Evolutionary conservation across 2,329 filamentous ascomycete species (phyloP), one percentile per base, ranked within the genome.

Genomic region (Aphanocladium album): DNA sequence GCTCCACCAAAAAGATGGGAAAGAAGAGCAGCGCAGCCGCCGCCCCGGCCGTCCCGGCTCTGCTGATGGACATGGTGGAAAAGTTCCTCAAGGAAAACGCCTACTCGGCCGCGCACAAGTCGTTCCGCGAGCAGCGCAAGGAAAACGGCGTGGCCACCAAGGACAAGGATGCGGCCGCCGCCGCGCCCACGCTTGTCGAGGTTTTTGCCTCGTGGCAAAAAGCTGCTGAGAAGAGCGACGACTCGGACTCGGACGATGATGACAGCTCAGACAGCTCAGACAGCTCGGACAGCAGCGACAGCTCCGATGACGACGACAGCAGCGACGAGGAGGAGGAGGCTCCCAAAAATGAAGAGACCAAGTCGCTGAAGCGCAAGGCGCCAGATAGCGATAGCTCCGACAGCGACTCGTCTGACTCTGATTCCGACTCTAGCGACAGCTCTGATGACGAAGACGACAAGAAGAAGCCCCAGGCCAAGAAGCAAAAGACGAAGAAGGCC

Each of bases 41-140:
- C 30, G 62, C 64, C 43, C 35, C 70, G 11, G 60, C 76, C 51
- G 79, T 84, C 27, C 81, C 88, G 5, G 73, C 81, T 30, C 81
- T 89, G 72, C 77, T 92, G 39, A 77, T 92, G 69, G 83, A 86
- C 63, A 77, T 90, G 17, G 81, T 92, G 67, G 84, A 85, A 64
- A 74, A 76, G 23, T 92, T 91, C 72, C 79, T 92, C 54, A 80
- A 80, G 46, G 81, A 87, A 50, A 81, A 89, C 71, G 82, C 84
- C n/a, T 89, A 90, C 67, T 73, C 79, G 52, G 70, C 85, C 90
- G 69, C 78, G 83, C 57, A 80, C 58, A 60, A 60, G 58, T 25
- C 58, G 3, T 60, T 60, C n/a, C 58, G 51, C 35, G 51, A 43
- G 70, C 85, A 91, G 69, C 78, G 83, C 57, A 80, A 75, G 70